These are phyloP conservation scores for Odontarrhena argentea DNA, from an alignment of 345 rosid species.

Conservation along the genomic window DNA sequence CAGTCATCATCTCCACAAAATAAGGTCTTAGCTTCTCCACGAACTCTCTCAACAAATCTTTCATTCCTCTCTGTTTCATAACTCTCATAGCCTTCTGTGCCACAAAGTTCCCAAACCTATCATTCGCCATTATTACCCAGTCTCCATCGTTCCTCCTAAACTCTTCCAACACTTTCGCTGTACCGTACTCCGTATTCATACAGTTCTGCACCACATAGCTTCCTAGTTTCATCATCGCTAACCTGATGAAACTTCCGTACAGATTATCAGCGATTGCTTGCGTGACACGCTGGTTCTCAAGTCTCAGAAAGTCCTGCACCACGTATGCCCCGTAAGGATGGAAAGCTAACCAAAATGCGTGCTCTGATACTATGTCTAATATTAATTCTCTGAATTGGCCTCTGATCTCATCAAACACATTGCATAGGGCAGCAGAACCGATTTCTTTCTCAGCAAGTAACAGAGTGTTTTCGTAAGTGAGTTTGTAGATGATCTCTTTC, in stretches of 20 bases:
- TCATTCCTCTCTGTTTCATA: constrained; percentile 18
- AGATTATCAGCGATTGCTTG: constrained; percentile 3
- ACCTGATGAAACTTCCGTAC: neutral
- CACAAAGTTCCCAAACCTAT: constrained; percentile 22
- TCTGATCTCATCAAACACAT: constrained; percentile 9
- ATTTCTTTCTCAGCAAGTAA: neutral
- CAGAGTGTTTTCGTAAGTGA: neutral
- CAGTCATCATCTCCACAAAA: constrained; percentile 6
- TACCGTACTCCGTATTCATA: neutral
- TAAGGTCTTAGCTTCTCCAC: constrained; percentile 26
- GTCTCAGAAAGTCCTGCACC: constrained; percentile 21
- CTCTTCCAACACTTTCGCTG: constrained; percentile 12
- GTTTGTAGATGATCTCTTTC: constrained; percentile 2
- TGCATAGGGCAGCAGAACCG: constrained; percentile 19
- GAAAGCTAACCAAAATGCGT: neutral
- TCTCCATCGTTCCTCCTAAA: neutral
- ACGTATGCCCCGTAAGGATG: constrained; percentile 18
- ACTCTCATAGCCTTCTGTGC: constrained; percentile 21
- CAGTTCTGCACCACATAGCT: constrained; percentile 36
- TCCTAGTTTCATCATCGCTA: neutral
- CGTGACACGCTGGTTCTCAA: constrained; percentile 9
- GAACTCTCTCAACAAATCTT: neutral
- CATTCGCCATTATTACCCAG: constrained; percentile 24
- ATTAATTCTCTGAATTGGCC: constrained; percentile 21
- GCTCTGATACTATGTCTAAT: neutral